Base-by-base conservation (phyloP, 129 eudicot species). In the Cynara cardunculus region DNA sequence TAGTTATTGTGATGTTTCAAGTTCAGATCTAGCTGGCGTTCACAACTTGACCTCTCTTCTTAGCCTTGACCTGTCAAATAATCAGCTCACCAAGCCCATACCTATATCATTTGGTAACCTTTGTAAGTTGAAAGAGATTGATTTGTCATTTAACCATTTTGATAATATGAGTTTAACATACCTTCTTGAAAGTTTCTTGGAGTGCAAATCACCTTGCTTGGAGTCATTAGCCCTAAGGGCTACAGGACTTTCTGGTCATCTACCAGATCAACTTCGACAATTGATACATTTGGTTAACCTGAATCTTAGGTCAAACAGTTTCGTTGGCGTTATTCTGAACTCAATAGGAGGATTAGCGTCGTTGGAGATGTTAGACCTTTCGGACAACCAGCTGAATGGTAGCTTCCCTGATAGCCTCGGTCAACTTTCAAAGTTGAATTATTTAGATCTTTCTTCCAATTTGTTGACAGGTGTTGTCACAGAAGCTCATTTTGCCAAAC, bases 391-490 rank as follows among this genome's bases (percentile, higher is more conserved):
- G 62, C 5, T 82, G 12, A 76, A 32, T 8, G 44, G 12, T 8
- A 37, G 12, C 12, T 1, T 37, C 7, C 44, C 44, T 37, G 12
- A 37, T 41, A 41, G 53, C 53, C 53, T 41, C 13, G 53, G 53
- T 44, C 56, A 44, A 44, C 56, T 44, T 12, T 44, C 10, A 0
- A 44, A 44, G 10, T 44, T 44, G 56, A 9, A 12, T 12, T 0
- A 44, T 7, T 12, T 44, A 44, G 62, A 49, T 4, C 22, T 82
- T 13, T 10, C 10, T 19, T 24, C 28, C 18, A 82, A 86, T 75
- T 28, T 30, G 75, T 65, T 84, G 12, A 61, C 59, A 7, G 89
- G 85, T 27, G 69, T 85, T 22, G 75, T 85, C 31, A 68, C 80
- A 2, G 80, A 81, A 81, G 56, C 53, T 28, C 62, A 49, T 49